phyloP scores from a whole-genome alignment of 345 rosid genomes.

The sweet orange (Citrus sinensis) region DVS_A1.0 CM039165.1:36305501-36306000 shows the following conservation, averaged over 20 bases:
- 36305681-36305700: too few species aligned
- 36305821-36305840: conserved; percentile 5
- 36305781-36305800: conserved; percentile 89
- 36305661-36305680: too few species aligned
- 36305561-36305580: neutral
- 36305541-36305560: neutral
- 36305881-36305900: conserved; percentile 65
- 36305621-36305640: too few species aligned
- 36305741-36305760: conserved; percentile 84
- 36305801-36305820: conserved; percentile 87
- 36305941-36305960: conserved; percentile 93
- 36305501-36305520: conserved; percentile 95
- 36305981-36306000: neutral
- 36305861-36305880: neutral
- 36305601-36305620: neutral
- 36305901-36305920: conserved; percentile 80
- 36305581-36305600: neutral
- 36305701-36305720: neutral
- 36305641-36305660: too few species aligned
- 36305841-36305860: neutral
- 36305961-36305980: conserved; percentile 30
- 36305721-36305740: conserved; percentile 98
- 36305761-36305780: conserved; percentile 94
- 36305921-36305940: conserved; percentile 84
- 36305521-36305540: conserved; percentile 30